phyloP scores from a whole-genome alignment of 352 stramenopile genomes.

The Plasmopara halstedii region DNA sequence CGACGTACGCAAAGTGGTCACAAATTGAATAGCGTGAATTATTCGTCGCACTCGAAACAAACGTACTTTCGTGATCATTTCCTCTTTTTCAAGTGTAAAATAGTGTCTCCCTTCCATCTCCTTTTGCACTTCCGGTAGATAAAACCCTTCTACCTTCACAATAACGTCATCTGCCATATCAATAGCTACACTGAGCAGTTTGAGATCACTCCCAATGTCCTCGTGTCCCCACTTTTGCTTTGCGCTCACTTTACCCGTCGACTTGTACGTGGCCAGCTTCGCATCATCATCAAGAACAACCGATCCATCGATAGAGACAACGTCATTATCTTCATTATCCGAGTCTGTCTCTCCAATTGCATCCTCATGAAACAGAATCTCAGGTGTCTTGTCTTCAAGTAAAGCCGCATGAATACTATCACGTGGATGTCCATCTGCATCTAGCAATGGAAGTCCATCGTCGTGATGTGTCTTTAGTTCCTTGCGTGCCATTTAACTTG shows the following conservation, averaged over 20 bases:
- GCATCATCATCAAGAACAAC: constrained; percentile 16
- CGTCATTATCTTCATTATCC: constrained; percentile 19
- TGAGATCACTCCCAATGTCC: constrained; percentile 3
- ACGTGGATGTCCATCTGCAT: background rate
- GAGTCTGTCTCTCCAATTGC: constrained; percentile 23
- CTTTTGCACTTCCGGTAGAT: constrained; percentile 1
- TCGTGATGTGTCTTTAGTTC: constrained; percentile 6
- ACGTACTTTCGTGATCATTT: constrained; percentile 20
- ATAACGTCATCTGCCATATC: constrained; percentile 6
- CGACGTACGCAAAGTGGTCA: constrained; percentile 17
- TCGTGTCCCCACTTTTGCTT: constrained; percentile 21
- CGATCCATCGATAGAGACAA: constrained; percentile 10
- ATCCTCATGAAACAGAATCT: constrained; percentile 28
- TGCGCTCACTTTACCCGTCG: constrained; percentile 10
- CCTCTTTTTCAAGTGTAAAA: constrained; percentile 10
- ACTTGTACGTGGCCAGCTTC: constrained; percentile 12
- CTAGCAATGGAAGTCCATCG: constrained; percentile 13
- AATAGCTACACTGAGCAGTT: constrained; percentile 13
- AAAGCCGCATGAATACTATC: constrained; percentile 16
- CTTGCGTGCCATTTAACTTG: constrained; percentile 2
- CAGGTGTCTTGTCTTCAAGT: constrained; percentile 23
- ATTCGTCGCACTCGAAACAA: constrained; percentile 20
- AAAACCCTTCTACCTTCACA: constrained; percentile 17
- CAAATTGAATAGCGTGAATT: constrained; percentile 26
- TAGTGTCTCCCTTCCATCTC: background rate